Evolutionary conservation across 164 flowering plant species (phyloP).

Genomic region (Tetrastigma voinierianum): DNA sequence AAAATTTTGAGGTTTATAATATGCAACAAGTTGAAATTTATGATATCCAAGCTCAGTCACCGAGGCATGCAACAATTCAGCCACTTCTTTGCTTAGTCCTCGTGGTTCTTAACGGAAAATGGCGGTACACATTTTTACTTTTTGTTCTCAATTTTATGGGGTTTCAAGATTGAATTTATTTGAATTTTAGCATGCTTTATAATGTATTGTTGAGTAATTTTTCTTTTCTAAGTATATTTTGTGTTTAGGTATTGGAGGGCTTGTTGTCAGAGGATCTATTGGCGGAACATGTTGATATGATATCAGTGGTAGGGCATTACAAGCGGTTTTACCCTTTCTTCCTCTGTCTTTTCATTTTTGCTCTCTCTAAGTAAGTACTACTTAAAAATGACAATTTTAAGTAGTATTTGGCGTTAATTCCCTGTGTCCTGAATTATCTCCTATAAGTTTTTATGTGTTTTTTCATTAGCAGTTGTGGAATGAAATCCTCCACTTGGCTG

Average conservation of each 20-base stretch:
- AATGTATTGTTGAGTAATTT: background rate
- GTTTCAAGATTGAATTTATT: background rate
- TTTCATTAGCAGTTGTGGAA: too few species aligned
- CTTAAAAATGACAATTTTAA: too few species aligned
- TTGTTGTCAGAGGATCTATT: constrained; percentile 68
- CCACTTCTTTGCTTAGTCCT: constrained; percentile 84
- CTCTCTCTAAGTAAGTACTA: too few species aligned
- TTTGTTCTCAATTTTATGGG: background rate
- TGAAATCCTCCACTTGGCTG: too few species aligned
- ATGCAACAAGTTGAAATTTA: constrained; percentile 80
- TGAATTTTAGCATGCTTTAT: background rate
- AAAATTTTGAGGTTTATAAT: constrained; percentile 5
- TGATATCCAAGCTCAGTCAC: constrained; percentile 76
- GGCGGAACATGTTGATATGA: constrained; percentile 57
- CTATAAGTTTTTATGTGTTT: too few species aligned
- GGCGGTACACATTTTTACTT: constrained; percentile 44
- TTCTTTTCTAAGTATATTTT: background rate
- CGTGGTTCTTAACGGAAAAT: constrained; percentile 90
- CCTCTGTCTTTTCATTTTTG: background rate
- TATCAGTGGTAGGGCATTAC: constrained; percentile 67
- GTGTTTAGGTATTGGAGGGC: constrained; percentile 76
- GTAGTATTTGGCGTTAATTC: too few species aligned
- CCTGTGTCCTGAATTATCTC: too few species aligned
- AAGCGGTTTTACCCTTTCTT: background rate
- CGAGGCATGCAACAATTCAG: constrained; percentile 82